These are phyloP conservation scores for Phytophthora palmivora DNA, from an alignment of 352 stramenopile genomes.

Conservation along the genomic window DNA sequence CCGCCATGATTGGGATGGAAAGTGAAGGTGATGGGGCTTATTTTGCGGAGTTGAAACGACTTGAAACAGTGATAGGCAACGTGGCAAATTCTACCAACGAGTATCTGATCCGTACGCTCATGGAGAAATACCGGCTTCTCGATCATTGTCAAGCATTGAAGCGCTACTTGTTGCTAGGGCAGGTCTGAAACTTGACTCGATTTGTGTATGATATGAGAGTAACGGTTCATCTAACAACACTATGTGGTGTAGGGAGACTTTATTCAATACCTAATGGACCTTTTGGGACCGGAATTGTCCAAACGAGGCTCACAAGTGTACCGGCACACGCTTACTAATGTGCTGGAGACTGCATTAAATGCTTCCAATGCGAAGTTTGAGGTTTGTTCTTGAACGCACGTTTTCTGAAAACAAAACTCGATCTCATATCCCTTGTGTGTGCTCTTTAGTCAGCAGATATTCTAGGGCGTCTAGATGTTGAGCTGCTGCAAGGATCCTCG, in stretches of 20 bases:
- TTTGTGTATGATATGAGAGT: neutral
- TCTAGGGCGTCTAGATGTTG: slow-evolving; percentile 92
- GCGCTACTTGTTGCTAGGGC: slow-evolving; percentile 97
- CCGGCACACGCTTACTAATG: slow-evolving; percentile 94
- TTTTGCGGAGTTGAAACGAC: slow-evolving; percentile 72
- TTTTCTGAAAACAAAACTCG: neutral
- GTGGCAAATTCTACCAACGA: slow-evolving; percentile 87
- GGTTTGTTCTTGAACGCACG: slow-evolving; percentile 42
- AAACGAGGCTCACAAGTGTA: slow-evolving; percentile 94
- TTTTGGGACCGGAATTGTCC: slow-evolving; percentile 90
- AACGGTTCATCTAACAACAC: neutral
- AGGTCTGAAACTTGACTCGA: slow-evolving; percentile 53
- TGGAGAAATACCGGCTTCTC: slow-evolving; percentile 94
- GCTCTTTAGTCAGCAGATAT: slow-evolving; percentile 82
- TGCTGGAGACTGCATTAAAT: slow-evolving; percentile 95
- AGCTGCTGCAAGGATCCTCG: slow-evolving; percentile 85
- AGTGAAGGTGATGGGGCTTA: slow-evolving; percentile 64
- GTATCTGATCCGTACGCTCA: slow-evolving; percentile 92
- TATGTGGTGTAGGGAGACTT: slow-evolving; percentile 91
- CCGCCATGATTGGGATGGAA: slow-evolving; percentile 52
- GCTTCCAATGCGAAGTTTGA: slow-evolving; percentile 96
- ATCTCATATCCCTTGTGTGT: slow-evolving; percentile 1
- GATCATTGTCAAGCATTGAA: slow-evolving; percentile 97
- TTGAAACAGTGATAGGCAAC: slow-evolving; percentile 83
- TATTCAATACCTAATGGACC: slow-evolving; percentile 96